Conservation (phyloP, 2,329 filamentous ascomycete genomes). For the Fusarium nodosum region DNA sequence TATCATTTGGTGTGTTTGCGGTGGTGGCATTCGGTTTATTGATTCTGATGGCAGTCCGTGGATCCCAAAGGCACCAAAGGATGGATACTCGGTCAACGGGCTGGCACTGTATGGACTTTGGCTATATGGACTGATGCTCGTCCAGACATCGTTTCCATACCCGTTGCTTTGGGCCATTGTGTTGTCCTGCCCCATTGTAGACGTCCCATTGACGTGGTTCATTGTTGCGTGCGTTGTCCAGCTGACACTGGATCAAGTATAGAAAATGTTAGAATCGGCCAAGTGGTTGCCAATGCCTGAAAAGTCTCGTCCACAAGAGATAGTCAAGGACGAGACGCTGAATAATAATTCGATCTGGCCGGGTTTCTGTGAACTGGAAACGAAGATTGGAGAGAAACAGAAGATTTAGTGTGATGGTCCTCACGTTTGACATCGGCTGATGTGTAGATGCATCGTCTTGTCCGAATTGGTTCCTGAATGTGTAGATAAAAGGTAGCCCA, state of each 20-base stretch:
- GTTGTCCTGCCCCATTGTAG: slow-evolving; percentile 51
- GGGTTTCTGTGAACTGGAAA: slow-evolving; percentile 33
- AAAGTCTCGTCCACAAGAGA: slow-evolving; percentile 9
- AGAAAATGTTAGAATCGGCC: slow-evolving; percentile 4
- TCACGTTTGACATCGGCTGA: slow-evolving; percentile 44
- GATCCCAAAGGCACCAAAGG: slow-evolving; percentile 68
- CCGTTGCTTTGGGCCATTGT: slow-evolving; percentile 52
- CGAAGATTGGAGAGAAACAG: slow-evolving; percentile 16
- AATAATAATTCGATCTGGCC: slow-evolving; percentile 19
- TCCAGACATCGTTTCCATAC: slow-evolving; percentile 65
- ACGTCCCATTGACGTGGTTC: slow-evolving; percentile 54
- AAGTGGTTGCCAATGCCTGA: slow-evolving; percentile 7
- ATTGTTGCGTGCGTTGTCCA: slow-evolving; percentile 47
- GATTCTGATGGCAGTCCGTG: slow-evolving; percentile 66
- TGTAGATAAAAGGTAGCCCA: slow-evolving; percentile 34
- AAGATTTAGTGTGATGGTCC: slow-evolving; percentile 42
- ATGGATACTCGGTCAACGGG: slow-evolving; percentile 75
- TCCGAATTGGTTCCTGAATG: slow-evolving; percentile 36
- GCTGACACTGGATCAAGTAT: slow-evolving; percentile 35
- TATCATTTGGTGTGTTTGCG: slow-evolving; percentile 53
- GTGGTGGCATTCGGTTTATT: slow-evolving; percentile 66
- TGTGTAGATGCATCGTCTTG: slow-evolving; percentile 47
- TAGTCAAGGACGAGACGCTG: slow-evolving; percentile 17
- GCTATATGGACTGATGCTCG: slow-evolving; percentile 72
- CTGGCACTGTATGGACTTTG: slow-evolving; percentile 66